Conservation (phyloP, 495 filamentous ascomycete genomes). For the Viridothelium virens region DNA sequence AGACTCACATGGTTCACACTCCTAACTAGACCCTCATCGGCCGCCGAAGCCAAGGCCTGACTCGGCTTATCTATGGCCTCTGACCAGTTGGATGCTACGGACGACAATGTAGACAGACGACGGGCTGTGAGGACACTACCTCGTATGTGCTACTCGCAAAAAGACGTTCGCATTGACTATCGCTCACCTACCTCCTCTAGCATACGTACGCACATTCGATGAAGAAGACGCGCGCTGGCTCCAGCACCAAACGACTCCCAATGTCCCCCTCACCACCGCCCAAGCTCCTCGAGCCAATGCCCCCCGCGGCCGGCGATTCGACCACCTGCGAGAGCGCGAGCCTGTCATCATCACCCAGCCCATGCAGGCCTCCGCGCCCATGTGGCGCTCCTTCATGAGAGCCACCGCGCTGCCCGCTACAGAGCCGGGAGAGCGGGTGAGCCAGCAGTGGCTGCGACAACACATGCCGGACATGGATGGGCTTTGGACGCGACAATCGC, state of each 20-base stretch:
- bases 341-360: conserved; percentile 26
- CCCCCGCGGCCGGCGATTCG: conserved; percentile 23
- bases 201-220: conserved; percentile 2
- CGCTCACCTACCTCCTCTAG: background rate
- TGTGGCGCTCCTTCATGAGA: conserved; percentile 54
- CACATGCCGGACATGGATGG: conserved; percentile 48
- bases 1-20: background rate
- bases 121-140: background rate
- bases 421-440: conserved; percentile 41
- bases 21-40: no score
- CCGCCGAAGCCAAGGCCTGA: background rate
- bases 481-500: conserved; percentile 40
- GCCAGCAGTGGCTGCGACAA: conserved; percentile 52
- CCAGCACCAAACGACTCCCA: background rate
- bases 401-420: conserved; percentile 38
- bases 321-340: conserved; percentile 26
- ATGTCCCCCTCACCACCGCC: background rate
- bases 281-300: conserved; percentile 21
- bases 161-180: background rate
- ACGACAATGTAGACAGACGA: background rate
- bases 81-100: background rate
- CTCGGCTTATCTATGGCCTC: background rate
- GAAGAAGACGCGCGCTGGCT: conserved; percentile 5
- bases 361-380: conserved; percentile 41
- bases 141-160: background rate